Conservation (phyloP, 371 early-diverging fungal species). For the Apophysomyces ossiformis region DNA sequence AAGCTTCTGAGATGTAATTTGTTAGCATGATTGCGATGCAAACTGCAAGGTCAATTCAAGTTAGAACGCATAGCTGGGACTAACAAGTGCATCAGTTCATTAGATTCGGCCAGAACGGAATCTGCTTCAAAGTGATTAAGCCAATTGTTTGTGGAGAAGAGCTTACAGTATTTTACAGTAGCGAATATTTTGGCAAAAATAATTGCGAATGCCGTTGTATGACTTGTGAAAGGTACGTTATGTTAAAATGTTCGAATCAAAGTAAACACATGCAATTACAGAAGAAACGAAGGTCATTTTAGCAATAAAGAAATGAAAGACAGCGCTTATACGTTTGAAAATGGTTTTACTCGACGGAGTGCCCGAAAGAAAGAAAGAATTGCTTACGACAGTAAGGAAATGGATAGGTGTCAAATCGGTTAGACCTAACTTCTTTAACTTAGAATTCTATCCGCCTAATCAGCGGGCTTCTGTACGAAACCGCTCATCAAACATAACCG, state of each 20-base stretch:
- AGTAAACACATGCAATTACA: neutral
- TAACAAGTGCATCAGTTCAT: neutral
- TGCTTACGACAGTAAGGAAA: neutral
- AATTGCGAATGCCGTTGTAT: neutral
- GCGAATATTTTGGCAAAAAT: neutral
- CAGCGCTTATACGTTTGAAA: neutral
- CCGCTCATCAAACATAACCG: neutral
- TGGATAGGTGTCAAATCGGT: too few species aligned
- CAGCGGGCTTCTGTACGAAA: neutral
- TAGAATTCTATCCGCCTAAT: neutral
- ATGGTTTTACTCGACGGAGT: neutral
- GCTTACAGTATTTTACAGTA: constrained; percentile 1
- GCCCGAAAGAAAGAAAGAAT: neutral
- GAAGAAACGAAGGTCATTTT: neutral
- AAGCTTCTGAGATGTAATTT: neutral
- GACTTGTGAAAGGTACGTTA: constrained; percentile 2
- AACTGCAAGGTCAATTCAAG: neutral
- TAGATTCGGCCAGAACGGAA: neutral
- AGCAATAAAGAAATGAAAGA: neutral
- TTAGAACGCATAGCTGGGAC: neutral
- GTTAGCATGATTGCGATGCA: constrained; percentile 1
- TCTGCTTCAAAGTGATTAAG: constrained; percentile 7
- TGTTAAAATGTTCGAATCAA: neutral
- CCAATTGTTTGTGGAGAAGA: constrained; percentile 4
- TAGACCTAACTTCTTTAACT: too few species aligned